phyloP scores from a whole-genome alignment of 78 protist genomes.

The Tieghemostelium lacteum region DNA sequence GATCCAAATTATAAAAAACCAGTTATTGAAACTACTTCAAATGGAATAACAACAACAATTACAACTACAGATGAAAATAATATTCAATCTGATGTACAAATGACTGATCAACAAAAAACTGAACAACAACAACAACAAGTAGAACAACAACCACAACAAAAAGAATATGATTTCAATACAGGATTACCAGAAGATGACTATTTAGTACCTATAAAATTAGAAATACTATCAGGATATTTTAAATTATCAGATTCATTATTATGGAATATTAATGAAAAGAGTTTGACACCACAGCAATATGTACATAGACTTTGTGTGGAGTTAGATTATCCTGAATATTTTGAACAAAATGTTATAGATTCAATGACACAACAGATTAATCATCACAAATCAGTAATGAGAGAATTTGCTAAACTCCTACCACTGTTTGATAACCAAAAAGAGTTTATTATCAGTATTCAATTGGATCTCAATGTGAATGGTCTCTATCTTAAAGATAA shows the following conservation, averaged over 20 bases:
- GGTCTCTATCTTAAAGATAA: constrained; percentile 35
- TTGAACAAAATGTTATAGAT: constrained; percentile 26
- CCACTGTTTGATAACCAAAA: constrained; percentile 9
- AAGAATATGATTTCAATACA: not conserved
- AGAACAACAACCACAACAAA: not conserved
- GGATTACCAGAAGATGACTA: constrained; percentile 41
- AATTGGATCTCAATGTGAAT: constrained; percentile 59
- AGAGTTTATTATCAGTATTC: constrained; percentile 9
- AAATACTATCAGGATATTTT: constrained; percentile 27
- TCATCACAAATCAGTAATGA: constrained; percentile 18
- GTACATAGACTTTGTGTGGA: constrained; percentile 44
- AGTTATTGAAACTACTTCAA: not conserved
- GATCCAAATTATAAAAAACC: not conserved
- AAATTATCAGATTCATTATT: constrained; percentile 26
- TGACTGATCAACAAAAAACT: not conserved
- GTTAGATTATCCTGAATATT: constrained; percentile 67
- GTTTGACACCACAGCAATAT: constrained; percentile 54
- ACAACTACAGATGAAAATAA: not conserved
- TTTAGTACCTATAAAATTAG: constrained; percentile 52
- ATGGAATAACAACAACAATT: not conserved
- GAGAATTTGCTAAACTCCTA: constrained; percentile 19
- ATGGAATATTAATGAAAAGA: constrained; percentile 63
- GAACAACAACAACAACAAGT: not conserved
- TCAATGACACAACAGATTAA: constrained; percentile 2
- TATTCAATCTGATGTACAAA: not conserved